Base-by-base conservation (phyloP, 495 filamentous ascomycete genomes). In the Podospora conica region DNA sequence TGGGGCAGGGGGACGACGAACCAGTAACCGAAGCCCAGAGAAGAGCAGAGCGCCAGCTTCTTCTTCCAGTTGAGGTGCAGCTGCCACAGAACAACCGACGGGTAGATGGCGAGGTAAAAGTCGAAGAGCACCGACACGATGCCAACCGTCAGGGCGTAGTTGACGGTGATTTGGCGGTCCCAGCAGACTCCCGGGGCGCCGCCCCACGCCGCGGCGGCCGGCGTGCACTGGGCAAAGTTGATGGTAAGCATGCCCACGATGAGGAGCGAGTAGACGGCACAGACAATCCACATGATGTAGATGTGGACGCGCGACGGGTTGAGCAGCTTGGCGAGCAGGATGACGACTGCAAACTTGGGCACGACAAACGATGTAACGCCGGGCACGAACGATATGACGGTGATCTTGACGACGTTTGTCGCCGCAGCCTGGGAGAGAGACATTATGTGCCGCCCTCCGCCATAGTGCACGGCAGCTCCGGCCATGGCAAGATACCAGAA, bases 321-420 rank as follows among this genome's bases (percentile, higher is more conserved):
- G 55, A 74, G 64, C 21, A 74, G 22, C 29, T 67, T 65, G 21
- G 61, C 65, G 18, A 74, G 66, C 18, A 74, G 65, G 56, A 72
- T 69, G 23, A 72, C 62, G 61, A 70, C 70, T 53, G 70, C 70
- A 28, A 72, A 70, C 48, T 74, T 74, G 25, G 72, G 70, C 8
- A 74, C 27, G 4, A 65, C 65, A 23, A 72, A 74, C 20, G 66
- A 64, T n/a, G 40, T 21, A 2, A 74, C 64, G 31, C 72, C 71
- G 12, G 70, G 72, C n/a, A 69, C 67, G 53, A 73, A 74, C 3
- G 70, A 70, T 31, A 74, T 58, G 27, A 70, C 40, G 25, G 63
- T 66, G 57, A 65, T 68, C 22, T 67, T 59, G 40, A 72, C 40
- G 48, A 60, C 66, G 6, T 53, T 60, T 3, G 18, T 24, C n/a